A percentile compares a stretch with the other conserved stretches of the same genome.
phyloP scores from a whole-genome alignment of 495 filamentous ascomycete species.

The Talaromyces adpressus region DNA sequence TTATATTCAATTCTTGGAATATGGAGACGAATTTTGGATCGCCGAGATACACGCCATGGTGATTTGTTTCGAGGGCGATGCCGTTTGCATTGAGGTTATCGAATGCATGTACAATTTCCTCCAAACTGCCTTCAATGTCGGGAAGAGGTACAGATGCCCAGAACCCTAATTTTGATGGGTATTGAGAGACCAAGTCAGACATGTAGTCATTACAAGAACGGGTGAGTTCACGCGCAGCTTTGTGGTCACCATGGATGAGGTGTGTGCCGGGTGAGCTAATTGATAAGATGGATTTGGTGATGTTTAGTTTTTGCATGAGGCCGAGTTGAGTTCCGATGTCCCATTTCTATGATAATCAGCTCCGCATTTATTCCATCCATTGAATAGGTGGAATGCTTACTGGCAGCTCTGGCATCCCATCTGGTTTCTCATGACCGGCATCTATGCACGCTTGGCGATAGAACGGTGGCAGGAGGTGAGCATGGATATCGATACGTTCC shows the following conservation, averaged over 20 bases:
- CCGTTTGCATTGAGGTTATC: constrained; percentile 37
- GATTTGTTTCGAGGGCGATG: constrained; percentile 40
- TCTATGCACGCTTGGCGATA: constrained; percentile 27
- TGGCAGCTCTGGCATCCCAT: constrained; percentile 43
- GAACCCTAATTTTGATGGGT: constrained; percentile 36
- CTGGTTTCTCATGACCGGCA: constrained; percentile 27
- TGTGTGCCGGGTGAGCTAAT: constrained; percentile 44
- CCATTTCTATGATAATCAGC: constrained; percentile 28
- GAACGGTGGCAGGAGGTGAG: constrained; percentile 26
- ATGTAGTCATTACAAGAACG: constrained; percentile 31
- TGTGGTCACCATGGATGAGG: constrained; percentile 28
- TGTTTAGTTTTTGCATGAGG: constrained; percentile 37
- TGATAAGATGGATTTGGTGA: constrained; percentile 43
- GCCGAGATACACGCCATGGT: constrained; percentile 45
- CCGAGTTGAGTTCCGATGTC: constrained; percentile 31
- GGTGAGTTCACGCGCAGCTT: constrained; percentile 23
- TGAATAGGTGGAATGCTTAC: constrained; percentile 12
- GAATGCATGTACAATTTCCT: constrained; percentile 36
- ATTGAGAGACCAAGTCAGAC: constrained; percentile 24
- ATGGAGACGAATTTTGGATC: constrained; percentile 33
- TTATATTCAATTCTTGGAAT: constrained; percentile 26
- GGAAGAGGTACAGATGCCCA: constrained; percentile 47
- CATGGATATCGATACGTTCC: constrained; percentile 29
- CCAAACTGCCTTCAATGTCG: constrained; percentile 30
- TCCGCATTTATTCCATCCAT: neutral